Evolutionary conservation across 1,139 yeast species (phyloP), one percentile per base, ranked within the genome.

Genomic region (Nakaseomyces delphensis): DNA sequence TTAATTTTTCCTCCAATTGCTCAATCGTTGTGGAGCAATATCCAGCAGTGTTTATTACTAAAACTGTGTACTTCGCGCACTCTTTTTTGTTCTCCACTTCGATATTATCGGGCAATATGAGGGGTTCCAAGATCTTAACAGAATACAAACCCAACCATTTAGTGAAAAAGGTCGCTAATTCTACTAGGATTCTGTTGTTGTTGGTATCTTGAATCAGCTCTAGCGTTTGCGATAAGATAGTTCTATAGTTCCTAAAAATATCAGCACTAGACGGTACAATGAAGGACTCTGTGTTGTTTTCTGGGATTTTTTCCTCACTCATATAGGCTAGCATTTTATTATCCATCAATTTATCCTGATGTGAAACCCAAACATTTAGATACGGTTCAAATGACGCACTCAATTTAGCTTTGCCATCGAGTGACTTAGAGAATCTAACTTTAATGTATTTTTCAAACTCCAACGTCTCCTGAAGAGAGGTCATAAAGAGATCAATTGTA

Each of bases 211-310:
- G 57, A 29, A 79, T 60, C 19, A 87, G 63, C 3, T 89, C 79
- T 19, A 91, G 65, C 48, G 83, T 83, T 57, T 87, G 96, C 8
- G 79, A 70, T 33, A 91, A 65, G 9, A 83, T 66, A 43, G 79
- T 79, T 44, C 94, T 75, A 59, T 83, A 87, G 4, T 75, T 66
- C 52, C 86, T 76, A 62, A 91, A 89, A 36, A 91, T 64, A 50
- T 91, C 97, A 1, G 94, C 86, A 6, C 95, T 83, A 0, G 96
- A 84, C 30, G 80, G 81, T 8, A 86, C 70, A 13, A 86, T 84
- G 47, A 78, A 73, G 1, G 83, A 79, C 9, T 68, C 68, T 63
- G 62, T 41, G 69, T 65, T 18, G 57, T 63, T 49, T 10, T 53
- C 52, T 2, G 65, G 62, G 16, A 65, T 43, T 40, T 63, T 74